phyloP scores from a whole-genome alignment of 768 basidiomycete genomes.

The Xerocomus brunneocitrinus region DNA sequence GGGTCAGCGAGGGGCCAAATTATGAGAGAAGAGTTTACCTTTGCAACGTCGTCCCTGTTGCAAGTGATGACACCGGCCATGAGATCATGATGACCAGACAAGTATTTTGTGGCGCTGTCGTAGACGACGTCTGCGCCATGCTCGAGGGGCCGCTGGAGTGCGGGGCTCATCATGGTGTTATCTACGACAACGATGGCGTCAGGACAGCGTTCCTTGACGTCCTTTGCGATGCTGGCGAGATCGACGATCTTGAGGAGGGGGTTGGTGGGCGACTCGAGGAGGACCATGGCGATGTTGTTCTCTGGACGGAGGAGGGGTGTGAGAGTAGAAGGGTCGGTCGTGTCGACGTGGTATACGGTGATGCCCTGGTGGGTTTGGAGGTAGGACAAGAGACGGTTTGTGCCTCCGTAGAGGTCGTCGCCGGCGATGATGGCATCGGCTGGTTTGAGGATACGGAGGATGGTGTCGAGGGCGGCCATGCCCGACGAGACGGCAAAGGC shows the following conservation, averaged over 20 bases:
- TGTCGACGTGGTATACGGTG: conserved; percentile 89
- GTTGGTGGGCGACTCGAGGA: conserved; percentile 96
- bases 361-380: conserved; percentile 85
- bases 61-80: conserved; percentile 97
- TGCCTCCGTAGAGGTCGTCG: conserved; percentile 97
- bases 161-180: conserved; percentile 99
- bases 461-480: conserved; percentile 96
- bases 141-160: conserved; percentile 90
- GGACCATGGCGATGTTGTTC: conserved; percentile 86
- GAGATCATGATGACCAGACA: conserved; percentile 97
- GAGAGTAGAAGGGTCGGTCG: conserved; percentile 67
- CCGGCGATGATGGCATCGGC: conserved; percentile 95
- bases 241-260: conserved; percentile 94
- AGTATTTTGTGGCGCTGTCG: conserved; percentile 96
- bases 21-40: conserved; percentile 40
- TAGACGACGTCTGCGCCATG: conserved; percentile 97
- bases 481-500: conserved; percentile 93
- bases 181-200: conserved; percentile 87
- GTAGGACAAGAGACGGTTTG: conserved; percentile 90
- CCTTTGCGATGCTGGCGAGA: conserved; percentile 72
- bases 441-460: conserved; percentile 89
- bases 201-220: conserved; percentile 79
- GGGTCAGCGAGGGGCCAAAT: neutral
- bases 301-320: conserved; percentile 54
- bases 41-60: conserved; percentile 85